phyloP scores from a whole-genome alignment of 192 early-diverging fungal species.

The Jimgerdemannia flammicorona region DNA sequence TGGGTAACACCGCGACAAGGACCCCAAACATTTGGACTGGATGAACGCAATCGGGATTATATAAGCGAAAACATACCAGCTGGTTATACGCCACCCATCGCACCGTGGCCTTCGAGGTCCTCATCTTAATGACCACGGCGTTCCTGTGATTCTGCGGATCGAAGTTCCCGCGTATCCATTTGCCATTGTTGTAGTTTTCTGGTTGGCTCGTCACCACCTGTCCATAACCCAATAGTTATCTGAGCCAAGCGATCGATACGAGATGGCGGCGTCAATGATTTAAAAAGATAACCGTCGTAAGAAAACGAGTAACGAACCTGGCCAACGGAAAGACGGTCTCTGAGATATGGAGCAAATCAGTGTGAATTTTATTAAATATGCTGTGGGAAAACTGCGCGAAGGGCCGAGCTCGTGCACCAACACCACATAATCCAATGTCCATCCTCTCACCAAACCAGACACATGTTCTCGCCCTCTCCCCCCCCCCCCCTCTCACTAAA shows the following conservation, averaged over 20 bases:
- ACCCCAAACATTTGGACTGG: too few relatives aligned
- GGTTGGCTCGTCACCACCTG: not conserved
- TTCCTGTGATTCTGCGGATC: not conserved
- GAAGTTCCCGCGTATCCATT: conserved; percentile 1
- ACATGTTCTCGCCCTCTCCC: too few relatives aligned
- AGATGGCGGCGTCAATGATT: not conserved
- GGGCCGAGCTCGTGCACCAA: too few relatives aligned
- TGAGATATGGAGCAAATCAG: not conserved
- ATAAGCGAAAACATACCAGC: not conserved
- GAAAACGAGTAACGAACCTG: not conserved
- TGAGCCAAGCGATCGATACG: not conserved
- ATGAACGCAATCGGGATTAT: too few relatives aligned
- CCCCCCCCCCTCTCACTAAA: too few relatives aligned
- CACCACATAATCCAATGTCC: too few relatives aligned
- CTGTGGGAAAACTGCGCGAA: too few relatives aligned
- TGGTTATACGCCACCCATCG: not conserved
- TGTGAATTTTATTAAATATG: not conserved
- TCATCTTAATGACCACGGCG: not conserved
- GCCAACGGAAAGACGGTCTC: not conserved
- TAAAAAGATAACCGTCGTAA: not conserved
- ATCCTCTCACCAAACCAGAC: too few relatives aligned
- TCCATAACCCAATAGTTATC: not conserved
- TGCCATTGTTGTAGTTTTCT: not conserved
- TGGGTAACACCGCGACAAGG: too few relatives aligned
- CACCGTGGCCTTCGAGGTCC: not conserved